Evolutionary conservation across 345 rosid genomes (phyloP).

Genomic region (Bretschneidera sinensis): DNA sequence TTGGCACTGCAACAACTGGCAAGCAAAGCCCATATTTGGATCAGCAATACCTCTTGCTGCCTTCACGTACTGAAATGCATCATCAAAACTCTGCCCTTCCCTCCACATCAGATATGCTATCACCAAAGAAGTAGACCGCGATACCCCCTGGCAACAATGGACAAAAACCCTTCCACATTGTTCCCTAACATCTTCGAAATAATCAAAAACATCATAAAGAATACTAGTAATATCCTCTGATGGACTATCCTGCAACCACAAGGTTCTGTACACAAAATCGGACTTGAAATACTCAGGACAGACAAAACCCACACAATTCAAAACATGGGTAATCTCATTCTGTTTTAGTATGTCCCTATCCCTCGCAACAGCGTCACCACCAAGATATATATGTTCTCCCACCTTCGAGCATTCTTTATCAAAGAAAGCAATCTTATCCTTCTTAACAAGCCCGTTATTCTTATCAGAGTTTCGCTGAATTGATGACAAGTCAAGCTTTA

Average conservation of each 20-base stretch:
- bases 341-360: constrained; percentile 73
- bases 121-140: constrained; percentile 95
- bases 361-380: constrained; percentile 96
- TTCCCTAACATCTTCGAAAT: constrained; percentile 98
- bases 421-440: constrained; percentile 90
- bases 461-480: constrained; percentile 61
- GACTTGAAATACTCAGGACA: constrained; percentile 96
- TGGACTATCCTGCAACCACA: constrained; percentile 99
- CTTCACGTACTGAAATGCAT: constrained; percentile 95
- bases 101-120: constrained; percentile 99
- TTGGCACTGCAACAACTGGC: constrained; percentile 95
- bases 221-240: constrained; percentile 98
- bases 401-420: constrained; percentile 97
- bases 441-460: constrained; percentile 71
- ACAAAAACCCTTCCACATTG: constrained; percentile 87
- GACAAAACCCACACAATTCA: constrained; percentile 95
- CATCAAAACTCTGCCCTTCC: constrained; percentile 98
- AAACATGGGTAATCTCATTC: constrained; percentile 86
- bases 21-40: constrained; percentile 99
- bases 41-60: constrained; percentile 97
- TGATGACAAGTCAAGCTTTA: constrained; percentile 86
- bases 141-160: constrained; percentile 98
- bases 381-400: constrained; percentile 89
- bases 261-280: constrained; percentile 81
- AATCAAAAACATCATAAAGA: constrained; percentile 94